Evolutionary conservation across 768 basidiomycete species (phyloP).

Genomic region (Podaxis carcinomalis): DNA sequence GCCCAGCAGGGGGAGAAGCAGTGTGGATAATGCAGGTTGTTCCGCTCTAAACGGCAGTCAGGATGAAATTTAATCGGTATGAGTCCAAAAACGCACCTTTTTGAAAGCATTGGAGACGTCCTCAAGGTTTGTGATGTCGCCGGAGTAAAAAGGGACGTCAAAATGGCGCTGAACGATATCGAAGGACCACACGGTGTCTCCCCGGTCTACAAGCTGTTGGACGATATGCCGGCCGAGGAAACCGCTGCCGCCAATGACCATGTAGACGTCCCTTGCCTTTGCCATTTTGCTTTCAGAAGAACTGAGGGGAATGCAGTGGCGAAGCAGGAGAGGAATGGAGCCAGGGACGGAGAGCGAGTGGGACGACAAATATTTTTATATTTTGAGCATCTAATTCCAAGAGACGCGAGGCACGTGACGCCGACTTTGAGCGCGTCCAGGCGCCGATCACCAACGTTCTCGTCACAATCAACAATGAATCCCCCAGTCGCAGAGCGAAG

Average conservation of each 20-base stretch:
- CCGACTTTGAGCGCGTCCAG: constrained; percentile 16
- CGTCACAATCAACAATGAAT: constrained; percentile 23
- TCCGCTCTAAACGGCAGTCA: constrained; percentile 47
- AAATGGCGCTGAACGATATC: constrained; percentile 91
- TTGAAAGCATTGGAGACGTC: constrained; percentile 68
- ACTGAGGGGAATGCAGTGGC: neutral
- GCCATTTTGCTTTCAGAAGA: constrained; percentile 18
- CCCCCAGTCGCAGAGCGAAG: constrained; percentile 24
- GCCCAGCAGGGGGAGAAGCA: constrained; percentile 72
- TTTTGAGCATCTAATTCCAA: constrained; percentile 20
- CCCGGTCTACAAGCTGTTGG: constrained; percentile 73
- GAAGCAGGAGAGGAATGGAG: neutral
- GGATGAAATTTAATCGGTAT: neutral
- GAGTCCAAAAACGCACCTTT: constrained; percentile 48
- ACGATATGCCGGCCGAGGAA: constrained; percentile 92
- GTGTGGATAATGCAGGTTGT: constrained; percentile 95
- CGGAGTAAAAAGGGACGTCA: constrained; percentile 84
- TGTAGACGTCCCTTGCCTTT: constrained; percentile 60
- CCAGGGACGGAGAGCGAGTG: constrained; percentile 3
- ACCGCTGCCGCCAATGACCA: constrained; percentile 93
- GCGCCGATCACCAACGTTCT: neutral
- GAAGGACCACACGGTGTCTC: constrained; percentile 79
- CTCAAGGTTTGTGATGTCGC: constrained; percentile 79
- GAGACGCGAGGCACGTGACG: constrained; percentile 32
- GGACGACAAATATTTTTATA: constrained; percentile 15